These are phyloP conservation scores for Sphagnum tenellum DNA, from an alignment of 225 moss, liverwort and hornwort genomes.

Conservation along the genomic window DNA sequence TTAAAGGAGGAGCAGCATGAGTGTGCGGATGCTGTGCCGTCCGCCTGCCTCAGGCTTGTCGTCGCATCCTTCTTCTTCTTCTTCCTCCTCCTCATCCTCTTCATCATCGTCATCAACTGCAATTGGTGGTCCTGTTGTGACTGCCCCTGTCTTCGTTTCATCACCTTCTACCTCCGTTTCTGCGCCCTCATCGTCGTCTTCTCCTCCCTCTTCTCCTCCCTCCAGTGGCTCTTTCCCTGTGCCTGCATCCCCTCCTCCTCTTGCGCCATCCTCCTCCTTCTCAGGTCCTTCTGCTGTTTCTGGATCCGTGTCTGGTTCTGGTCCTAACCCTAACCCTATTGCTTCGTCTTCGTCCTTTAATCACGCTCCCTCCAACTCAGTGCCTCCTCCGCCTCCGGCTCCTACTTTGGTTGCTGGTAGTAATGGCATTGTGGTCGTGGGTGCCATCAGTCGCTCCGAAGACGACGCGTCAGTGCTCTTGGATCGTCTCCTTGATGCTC, in stretches of 20 bases:
- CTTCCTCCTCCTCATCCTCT: neutral
- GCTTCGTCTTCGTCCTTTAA: constrained; percentile 6
- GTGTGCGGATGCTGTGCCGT: constrained; percentile 90
- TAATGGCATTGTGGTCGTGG: constrained; percentile 81
- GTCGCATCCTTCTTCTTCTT: neutral
- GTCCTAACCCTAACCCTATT: constrained; percentile 9
- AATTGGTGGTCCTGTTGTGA: too few species aligned
- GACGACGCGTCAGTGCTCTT: constrained; percentile 73
- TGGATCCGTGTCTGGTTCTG: neutral
- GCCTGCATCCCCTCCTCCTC: constrained; percentile 13
- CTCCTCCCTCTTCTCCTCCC: constrained; percentile 19
- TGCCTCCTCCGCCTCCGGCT: constrained; percentile 4
- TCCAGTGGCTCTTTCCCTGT: constrained; percentile 29
- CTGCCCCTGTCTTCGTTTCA: too few species aligned
- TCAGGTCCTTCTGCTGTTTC: constrained; percentile 8
- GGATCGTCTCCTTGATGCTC: constrained; percentile 77
- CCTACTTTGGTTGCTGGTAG: constrained; percentile 19
- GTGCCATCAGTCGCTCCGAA: constrained; percentile 72
- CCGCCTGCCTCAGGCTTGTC: constrained; percentile 31
- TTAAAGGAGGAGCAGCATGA: constrained; percentile 59
- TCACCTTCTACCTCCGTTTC: constrained; percentile 10
- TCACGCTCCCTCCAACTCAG: constrained; percentile 10
- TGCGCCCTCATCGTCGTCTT: constrained; percentile 1
- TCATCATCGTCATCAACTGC: neutral
- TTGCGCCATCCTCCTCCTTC: constrained; percentile 12